Percentiles rank a stretch among this genome's conserved stretches.
Conservation (phyloP, 2,329 filamentous ascomycete species). For the Fulvia fulva region DNA sequence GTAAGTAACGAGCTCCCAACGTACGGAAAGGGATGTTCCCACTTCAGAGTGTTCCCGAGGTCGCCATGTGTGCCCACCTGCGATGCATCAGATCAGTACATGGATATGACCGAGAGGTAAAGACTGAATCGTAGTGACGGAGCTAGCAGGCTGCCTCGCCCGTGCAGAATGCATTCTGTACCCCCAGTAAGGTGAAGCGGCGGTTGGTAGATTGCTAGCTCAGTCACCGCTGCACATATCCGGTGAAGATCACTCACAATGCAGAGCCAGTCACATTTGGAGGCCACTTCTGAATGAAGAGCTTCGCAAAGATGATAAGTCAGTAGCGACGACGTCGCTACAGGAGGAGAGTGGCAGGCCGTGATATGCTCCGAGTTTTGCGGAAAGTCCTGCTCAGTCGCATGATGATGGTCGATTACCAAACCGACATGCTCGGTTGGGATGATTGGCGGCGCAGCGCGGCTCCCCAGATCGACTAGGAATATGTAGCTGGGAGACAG, state of each 20-base stretch:
- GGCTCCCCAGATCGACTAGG: slow-evolving; percentile 63
- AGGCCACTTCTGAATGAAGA: slow-evolving; percentile 50
- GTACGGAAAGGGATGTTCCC: slow-evolving; percentile 62
- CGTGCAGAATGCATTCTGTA: too few species aligned
- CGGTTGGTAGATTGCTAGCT: background rate
- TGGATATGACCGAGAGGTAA: background rate
- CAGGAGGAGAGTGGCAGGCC: slow-evolving; percentile 60
- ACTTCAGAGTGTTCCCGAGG: slow-evolving; percentile 61
- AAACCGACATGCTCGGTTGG: slow-evolving; percentile 49
- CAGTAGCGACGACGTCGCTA: slow-evolving; percentile 61
- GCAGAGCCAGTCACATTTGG: slow-evolving; percentile 58
- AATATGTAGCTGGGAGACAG: slow-evolving; percentile 56
- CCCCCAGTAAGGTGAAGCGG: too few species aligned
- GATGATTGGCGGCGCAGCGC: slow-evolving; percentile 52
- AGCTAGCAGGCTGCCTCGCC: background rate
- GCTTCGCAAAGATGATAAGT: slow-evolving; percentile 61
- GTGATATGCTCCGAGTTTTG: slow-evolving; percentile 53
- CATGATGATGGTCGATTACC: slow-evolving; percentile 63
- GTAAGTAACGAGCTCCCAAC: background rate
- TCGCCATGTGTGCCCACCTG: slow-evolving; percentile 60
- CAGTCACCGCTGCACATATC: background rate
- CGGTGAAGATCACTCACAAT: background rate
- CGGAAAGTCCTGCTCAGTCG: slow-evolving; percentile 56
- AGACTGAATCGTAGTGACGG: background rate
- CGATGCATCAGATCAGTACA: background rate